Evolutionary conservation across 805 yeast species (phyloP).

Genomic region (Wickerhamomyces pijperi): DNA sequence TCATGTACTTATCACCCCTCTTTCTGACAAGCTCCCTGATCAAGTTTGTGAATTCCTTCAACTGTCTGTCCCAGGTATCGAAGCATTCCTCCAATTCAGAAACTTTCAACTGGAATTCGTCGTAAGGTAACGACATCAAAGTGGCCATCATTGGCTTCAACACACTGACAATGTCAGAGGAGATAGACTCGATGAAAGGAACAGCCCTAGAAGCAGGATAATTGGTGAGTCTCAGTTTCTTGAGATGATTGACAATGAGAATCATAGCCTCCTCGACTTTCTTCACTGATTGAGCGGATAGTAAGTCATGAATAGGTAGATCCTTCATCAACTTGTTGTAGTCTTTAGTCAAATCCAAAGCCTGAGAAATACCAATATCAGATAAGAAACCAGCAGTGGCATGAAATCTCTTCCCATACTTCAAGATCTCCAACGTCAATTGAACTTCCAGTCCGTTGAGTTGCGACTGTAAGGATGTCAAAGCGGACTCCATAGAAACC

Average conservation of each 20-base stretch:
- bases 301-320: slow-evolving; percentile 53
- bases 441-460: slow-evolving; percentile 40
- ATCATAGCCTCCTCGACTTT: slow-evolving; percentile 34
- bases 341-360: slow-evolving; percentile 36
- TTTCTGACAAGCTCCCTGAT: slow-evolving; percentile 70
- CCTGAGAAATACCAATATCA: slow-evolving; percentile 56
- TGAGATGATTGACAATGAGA: slow-evolving; percentile 48
- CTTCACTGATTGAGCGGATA: slow-evolving; percentile 32
- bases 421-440: slow-evolving; percentile 48
- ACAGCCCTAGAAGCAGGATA: slow-evolving; percentile 61
- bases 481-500: slow-evolving; percentile 56
- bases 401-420: slow-evolving; percentile 67
- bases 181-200: slow-evolving; percentile 51
- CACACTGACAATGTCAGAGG: slow-evolving; percentile 41
- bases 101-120: slow-evolving; percentile 26
- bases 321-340: slow-evolving; percentile 58
- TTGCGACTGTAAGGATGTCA: slow-evolving; percentile 47
- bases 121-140: slow-evolving; percentile 33
- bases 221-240: slow-evolving; percentile 42
- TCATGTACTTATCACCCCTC: slow-evolving; percentile 57
- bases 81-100: slow-evolving; percentile 24
- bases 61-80: slow-evolving; percentile 44
- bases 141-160: slow-evolving; percentile 29
- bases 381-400: slow-evolving; percentile 62
- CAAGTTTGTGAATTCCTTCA: slow-evolving; percentile 52